A percentile compares a stretch with the other conserved stretches of the same genome.
phyloP scores from a whole-genome alignment of 176 grass and related monocot species.

The Avena insularis region DNA sequence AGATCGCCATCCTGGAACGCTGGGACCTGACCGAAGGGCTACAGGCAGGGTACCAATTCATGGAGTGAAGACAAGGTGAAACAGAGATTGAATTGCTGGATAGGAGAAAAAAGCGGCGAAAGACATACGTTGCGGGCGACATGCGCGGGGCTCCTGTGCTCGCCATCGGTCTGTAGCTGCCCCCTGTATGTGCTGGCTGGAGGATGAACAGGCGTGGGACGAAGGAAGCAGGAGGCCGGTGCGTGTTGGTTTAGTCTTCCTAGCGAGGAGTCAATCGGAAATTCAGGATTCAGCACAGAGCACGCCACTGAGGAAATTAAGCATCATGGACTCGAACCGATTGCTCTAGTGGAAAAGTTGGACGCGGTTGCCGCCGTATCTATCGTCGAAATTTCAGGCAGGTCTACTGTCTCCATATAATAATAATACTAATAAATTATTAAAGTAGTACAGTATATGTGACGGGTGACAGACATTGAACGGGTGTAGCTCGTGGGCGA shows the following conservation, averaged over 20 bases:
- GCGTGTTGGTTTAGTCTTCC: neutral
- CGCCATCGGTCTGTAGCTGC: neutral
- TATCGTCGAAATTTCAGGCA: too few relatives aligned
- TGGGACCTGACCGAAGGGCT: constrained; percentile 57
- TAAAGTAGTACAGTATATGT: neutral
- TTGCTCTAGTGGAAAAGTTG: neutral
- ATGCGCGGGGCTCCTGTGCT: constrained; percentile 50
- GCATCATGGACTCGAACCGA: neutral
- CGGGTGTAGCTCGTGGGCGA: too few relatives aligned
- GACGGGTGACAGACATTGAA: too few relatives aligned
- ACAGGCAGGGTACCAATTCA: too few relatives aligned
- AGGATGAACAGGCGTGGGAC: neutral
- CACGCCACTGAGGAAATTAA: neutral
- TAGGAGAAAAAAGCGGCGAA: neutral
- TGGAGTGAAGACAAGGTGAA: neutral
- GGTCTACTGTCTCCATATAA: too few relatives aligned
- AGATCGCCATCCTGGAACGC: constrained; percentile 57
- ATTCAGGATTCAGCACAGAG: too few relatives aligned
- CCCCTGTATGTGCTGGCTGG: neutral
- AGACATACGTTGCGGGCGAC: constrained; percentile 22
- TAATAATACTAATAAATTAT: too few relatives aligned
- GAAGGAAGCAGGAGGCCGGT: neutral
- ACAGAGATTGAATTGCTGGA: neutral
- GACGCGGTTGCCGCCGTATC: too few relatives aligned
- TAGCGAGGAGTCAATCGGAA: too few relatives aligned